Conservation (phyloP, 495 filamentous ascomycete species). For the Trichoderma orchidacearum region DNA sequence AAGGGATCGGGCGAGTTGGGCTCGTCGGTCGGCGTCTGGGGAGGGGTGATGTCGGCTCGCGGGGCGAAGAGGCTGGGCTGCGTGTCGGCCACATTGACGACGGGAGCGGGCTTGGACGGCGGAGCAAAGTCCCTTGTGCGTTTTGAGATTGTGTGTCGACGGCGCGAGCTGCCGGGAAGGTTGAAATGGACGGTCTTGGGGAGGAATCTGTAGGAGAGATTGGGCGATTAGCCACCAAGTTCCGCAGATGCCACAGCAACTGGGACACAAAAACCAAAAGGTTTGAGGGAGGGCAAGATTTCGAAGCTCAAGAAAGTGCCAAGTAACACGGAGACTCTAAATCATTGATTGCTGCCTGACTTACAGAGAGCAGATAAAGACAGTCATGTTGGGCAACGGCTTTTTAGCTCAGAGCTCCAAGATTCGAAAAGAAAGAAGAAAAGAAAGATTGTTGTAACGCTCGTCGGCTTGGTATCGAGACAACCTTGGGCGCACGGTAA, state of each 20-base stretch:
- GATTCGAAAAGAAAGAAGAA: background rate
- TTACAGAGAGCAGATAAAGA: constrained; percentile 78
- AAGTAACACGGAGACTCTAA: no score
- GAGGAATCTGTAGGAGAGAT: constrained; percentile 48
- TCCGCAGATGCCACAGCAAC: background rate
- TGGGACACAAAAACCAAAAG: background rate
- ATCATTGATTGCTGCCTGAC: constrained; percentile 16
- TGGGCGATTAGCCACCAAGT: constrained; percentile 1
- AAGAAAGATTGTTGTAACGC: background rate
- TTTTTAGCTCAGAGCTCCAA: background rate
- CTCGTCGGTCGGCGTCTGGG: constrained; percentile 50
- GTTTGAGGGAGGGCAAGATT: no score
- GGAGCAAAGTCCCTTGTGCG: background rate
- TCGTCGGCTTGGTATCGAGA: background rate
- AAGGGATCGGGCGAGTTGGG: constrained; percentile 44
- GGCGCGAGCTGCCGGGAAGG: constrained; percentile 23
- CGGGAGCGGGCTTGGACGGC: constrained; percentile 11
- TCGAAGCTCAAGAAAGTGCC: no score
- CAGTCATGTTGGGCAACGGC: constrained; percentile 42
- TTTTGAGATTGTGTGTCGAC: constrained; percentile 6
- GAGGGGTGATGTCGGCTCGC: constrained; percentile 28
- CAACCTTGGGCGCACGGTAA: background rate
- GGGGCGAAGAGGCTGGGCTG: constrained; percentile 32
- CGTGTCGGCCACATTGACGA: constrained; percentile 16
- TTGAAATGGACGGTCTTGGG: constrained; percentile 80